phyloP scores from a whole-genome alignment of 768 basidiomycete genomes.

The Podaxis sp. region DNA sequence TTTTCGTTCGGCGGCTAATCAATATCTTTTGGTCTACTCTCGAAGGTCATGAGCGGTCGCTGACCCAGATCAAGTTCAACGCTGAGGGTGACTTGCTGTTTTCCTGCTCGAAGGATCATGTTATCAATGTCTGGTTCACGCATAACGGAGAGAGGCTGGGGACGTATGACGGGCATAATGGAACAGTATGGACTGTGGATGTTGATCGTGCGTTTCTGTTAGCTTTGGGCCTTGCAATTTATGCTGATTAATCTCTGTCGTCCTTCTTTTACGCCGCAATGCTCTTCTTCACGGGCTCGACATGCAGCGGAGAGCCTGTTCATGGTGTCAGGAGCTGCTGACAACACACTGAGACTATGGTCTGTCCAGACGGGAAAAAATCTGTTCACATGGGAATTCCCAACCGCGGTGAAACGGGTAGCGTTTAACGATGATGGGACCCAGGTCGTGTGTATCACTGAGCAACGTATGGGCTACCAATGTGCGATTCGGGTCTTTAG shows the following conservation, averaged over 20 bases:
- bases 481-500: slow-evolving; percentile 89
- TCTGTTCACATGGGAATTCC: slow-evolving; percentile 95
- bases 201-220: slow-evolving; percentile 72
- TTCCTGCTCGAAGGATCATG: slow-evolving; percentile 90
- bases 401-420: slow-evolving; percentile 95
- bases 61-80: slow-evolving; percentile 98
- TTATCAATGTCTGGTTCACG: slow-evolving; percentile 96
- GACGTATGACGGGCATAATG: slow-evolving; percentile 95
- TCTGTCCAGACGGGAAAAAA: slow-evolving; percentile 86
- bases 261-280: neutral
- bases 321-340: slow-evolving; percentile 89
- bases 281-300: neutral
- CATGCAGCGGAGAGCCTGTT: slow-evolving; percentile 70
- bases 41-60: slow-evolving; percentile 90
- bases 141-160: slow-evolving; percentile 97
- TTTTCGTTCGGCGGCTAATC: slow-evolving; percentile 7
- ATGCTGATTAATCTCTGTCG: neutral
- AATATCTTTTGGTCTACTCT: slow-evolving; percentile 16
- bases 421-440: slow-evolving; percentile 84
- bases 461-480: slow-evolving; percentile 93
- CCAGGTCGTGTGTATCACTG: slow-evolving; percentile 88
- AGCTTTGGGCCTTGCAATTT: neutral
- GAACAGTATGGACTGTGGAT: slow-evolving; percentile 94
- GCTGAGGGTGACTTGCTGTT: slow-evolving; percentile 94
- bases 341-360: slow-evolving; percentile 93